Base-by-base conservation (phyloP, 116 monocot species). In the Zostera marina region DNA sequence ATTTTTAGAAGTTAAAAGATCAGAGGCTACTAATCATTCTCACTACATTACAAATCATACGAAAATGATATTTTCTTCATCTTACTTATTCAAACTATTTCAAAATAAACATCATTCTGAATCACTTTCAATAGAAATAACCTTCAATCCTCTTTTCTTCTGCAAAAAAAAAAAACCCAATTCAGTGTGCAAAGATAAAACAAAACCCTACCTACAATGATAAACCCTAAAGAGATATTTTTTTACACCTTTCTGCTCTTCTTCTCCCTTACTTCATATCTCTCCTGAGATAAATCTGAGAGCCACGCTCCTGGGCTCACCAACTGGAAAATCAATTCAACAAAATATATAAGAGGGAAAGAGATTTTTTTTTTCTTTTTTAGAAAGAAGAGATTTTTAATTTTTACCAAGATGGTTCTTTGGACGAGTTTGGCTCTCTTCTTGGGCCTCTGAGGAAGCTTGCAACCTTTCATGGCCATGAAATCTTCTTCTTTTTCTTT, bases 401-500 rank as follows among this genome's bases (percentile, higher is more conserved):
- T 22, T 2, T 71, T 53, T 79, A 92, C 92, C 62, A 92, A 73
- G 21, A 92, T 69, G 52, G 69, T 73, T 47, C 82, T 86, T 66
- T 92, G 92, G 49, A 92, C 69, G 46, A 76, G 73, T 72, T 92
- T 92, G 47, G 92, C 67, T 63, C 92, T 73, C 78, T 92, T 92
- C 67, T 80, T 86, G 41, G 86, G 92, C 39, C 92, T 74, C 64
- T 92, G 92, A 0, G 92, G 92, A 24, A 92, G 73, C 65, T 86
- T 92, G 70, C 92, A 92, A 4, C 86, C 86, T 66, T 92, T 92
- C 92, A 92, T 92, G 0, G 71, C 78, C 73, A 92, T 72, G 72
- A 92, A 92, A 41, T 92, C 92, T 69, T 92, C 92, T 60, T 92
- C 92, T 71, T 92, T 92, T 64, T 92, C 86, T 66, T 86, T 92